Conservation (phyloP, 2,329 filamentous ascomycete genomes). For the Pyricularia sp. region DNA sequence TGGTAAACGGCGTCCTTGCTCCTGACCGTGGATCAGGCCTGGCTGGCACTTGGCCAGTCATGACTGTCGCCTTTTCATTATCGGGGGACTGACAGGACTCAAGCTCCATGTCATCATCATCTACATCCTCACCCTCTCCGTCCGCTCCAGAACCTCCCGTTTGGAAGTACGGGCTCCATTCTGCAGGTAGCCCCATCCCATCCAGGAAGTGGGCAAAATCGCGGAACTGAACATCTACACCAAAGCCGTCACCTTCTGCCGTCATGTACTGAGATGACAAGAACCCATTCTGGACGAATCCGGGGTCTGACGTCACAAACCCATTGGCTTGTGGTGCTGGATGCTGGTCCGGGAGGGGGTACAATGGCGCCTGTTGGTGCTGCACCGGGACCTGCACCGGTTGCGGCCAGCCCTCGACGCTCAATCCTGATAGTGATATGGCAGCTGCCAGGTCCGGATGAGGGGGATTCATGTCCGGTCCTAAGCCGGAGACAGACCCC, state of each 20-base stretch:
- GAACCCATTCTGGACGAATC: neutral
- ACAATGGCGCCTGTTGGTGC: constrained; percentile 6
- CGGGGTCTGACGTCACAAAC: neutral
- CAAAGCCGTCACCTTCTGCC: constrained; percentile 2
- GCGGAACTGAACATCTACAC: constrained; percentile 20
- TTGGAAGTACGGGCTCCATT: constrained; percentile 25
- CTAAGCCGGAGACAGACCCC: neutral
- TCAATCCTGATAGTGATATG: neutral
- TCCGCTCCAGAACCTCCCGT: constrained; percentile 13
- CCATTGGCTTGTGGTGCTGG: neutral
- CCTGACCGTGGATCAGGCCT: constrained; percentile 7
- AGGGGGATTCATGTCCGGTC: neutral
- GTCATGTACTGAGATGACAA: neutral
- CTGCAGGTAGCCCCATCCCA: constrained; percentile 22
- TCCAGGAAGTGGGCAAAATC: constrained; percentile 25
- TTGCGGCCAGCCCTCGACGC: neutral
- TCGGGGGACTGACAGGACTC: neutral
- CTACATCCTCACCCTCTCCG: constrained; percentile 7
- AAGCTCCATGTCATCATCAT: neutral
- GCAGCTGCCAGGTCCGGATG: neutral
- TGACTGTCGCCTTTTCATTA: neutral
- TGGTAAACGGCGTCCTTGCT: constrained; percentile 22
- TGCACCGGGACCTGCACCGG: neutral
- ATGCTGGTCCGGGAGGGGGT: neutral
- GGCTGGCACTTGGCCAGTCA: neutral